Conservation (phyloP, 129 eudicot species). For the Mikania micrantha region DNA sequence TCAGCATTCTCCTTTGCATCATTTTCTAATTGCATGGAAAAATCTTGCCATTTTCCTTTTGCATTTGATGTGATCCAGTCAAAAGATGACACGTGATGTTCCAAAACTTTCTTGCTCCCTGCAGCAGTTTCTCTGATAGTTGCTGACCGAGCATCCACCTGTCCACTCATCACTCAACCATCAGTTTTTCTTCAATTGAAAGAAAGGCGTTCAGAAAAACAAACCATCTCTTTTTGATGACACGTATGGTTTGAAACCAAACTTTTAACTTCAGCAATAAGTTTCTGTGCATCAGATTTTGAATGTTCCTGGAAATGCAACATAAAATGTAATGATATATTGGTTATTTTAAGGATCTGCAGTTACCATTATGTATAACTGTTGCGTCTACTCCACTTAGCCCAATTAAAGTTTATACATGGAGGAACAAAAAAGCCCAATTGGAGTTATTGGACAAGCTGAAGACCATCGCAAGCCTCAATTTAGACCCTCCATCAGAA, state of each 20-base stretch:
- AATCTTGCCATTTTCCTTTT: constrained; percentile 90
- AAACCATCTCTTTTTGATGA: constrained; percentile 80
- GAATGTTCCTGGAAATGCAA: constrained; percentile 51
- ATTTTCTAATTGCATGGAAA: constrained; percentile 47
- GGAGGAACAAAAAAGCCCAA: too few relatives aligned
- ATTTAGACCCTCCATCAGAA: too few relatives aligned
- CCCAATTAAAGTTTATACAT: too few relatives aligned
- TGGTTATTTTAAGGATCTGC: not conserved
- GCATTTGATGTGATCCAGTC: constrained; percentile 66
- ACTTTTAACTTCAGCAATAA: constrained; percentile 70
- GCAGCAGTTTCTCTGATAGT: constrained; percentile 46
- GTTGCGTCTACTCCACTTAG: too few relatives aligned
- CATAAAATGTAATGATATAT: not conserved
- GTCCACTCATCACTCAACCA: not conserved
- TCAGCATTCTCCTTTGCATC: constrained; percentile 55
- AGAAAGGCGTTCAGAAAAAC: not conserved
- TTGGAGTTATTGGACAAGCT: too few relatives aligned
- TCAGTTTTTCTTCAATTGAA: not conserved
- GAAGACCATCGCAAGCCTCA: too few relatives aligned
- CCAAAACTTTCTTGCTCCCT: constrained; percentile 51
- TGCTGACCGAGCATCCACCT: constrained; percentile 71
- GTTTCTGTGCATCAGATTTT: constrained; percentile 67
- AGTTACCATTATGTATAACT: not conserved
- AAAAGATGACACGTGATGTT: constrained; percentile 57
- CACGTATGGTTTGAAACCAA: constrained; percentile 57